Evolutionary conservation across 768 basidiomycete genomes (phyloP), one percentile per base, ranked within the genome.

Genomic region (Lactarius indigo): DNA sequence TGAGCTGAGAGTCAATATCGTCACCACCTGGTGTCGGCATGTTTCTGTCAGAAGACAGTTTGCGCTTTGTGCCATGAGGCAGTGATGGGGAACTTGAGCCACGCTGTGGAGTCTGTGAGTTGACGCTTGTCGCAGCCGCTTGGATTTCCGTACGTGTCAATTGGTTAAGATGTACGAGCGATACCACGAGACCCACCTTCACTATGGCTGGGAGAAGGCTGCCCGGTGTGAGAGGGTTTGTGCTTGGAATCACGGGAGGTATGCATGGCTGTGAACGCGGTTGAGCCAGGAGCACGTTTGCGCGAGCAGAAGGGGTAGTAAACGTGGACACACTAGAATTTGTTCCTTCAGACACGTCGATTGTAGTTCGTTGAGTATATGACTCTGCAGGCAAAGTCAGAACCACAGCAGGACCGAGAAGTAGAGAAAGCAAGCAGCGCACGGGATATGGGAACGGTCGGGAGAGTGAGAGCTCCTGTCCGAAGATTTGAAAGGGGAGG

Each of bases 31-130:
- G 77, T n/a, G 81, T 74, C 72, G 84, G 78, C 30, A 75, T 75
- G 60, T 78, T 78, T 64, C 84, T 82, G 80, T 91, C 90, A 69
- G 82, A 79, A 28, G 91, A 92, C 81, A 92, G 88, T 79, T 94
- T 94, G 71, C 92, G 85, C 76, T 94, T 94, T 65, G 85, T 87
- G 61, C 91, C 90, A 72, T 87, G 86, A 74, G 72, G 73, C 70
- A 66, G 68, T 63, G 70, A 64, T 60, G 63, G 60, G 18, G 72
- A 71, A 64, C 61, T 70, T 52, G 68, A 63, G 61, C 66, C 65
- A 64, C 70, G 60, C 65, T 57, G 59, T 57, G 66, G 65, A 52
- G 69, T 59, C 69, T 67, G 71, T 68, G 69, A 54, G 70, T 64
- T 64, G 63, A 66, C 70, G 81, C 70, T 85, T 84, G 71, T 84